Percentiles rank a stretch among this genome's conserved stretches.
These are phyloP conservation scores for Musa acuminata DNA, from an alignment of 176 grass and related monocot genomes.

Conservation along the genomic window DNA sequence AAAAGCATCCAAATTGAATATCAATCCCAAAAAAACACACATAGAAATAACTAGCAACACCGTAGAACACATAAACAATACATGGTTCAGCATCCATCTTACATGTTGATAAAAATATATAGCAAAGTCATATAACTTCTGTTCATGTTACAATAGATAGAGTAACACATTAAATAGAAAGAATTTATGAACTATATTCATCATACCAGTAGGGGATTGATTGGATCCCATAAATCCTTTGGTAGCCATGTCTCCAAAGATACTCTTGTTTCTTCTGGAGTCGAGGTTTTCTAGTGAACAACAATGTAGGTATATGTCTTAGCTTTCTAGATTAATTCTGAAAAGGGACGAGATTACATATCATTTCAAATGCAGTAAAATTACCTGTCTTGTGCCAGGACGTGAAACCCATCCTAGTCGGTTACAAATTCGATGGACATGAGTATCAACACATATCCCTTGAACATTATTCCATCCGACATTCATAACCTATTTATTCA, in stretches of 20 bases:
- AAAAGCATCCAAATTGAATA: not conserved
- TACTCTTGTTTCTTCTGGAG: slow-evolving; percentile 83
- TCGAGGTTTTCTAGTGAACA: slow-evolving; percentile 62
- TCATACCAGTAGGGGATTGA: slow-evolving; percentile 81
- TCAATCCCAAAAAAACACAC: not conserved
- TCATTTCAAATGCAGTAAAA: slow-evolving; percentile 3
- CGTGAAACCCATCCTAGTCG: slow-evolving; percentile 86
- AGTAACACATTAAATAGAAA: not conserved
- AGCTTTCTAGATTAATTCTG: not conserved
- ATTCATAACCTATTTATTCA: slow-evolving; percentile 63
- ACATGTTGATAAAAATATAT: too few relatives aligned
- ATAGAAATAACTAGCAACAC: too few relatives aligned
- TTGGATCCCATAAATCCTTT: slow-evolving; percentile 88
- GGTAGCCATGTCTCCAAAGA: slow-evolving; percentile 84
- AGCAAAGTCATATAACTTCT: too few relatives aligned
- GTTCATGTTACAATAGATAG: too few relatives aligned
- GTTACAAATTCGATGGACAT: slow-evolving; percentile 97
- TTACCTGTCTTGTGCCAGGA: slow-evolving; percentile 65
- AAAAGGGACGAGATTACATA: not conserved
- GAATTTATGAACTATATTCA: not conserved
- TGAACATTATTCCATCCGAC: slow-evolving; percentile 94
- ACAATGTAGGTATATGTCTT: not conserved
- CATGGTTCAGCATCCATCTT: too few relatives aligned
- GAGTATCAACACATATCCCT: slow-evolving; percentile 97
- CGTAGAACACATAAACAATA: too few relatives aligned